Evolutionary conservation across 2,329 filamentous ascomycete species (phyloP).

Genomic region (Cladobotryum protrusum): DNA sequence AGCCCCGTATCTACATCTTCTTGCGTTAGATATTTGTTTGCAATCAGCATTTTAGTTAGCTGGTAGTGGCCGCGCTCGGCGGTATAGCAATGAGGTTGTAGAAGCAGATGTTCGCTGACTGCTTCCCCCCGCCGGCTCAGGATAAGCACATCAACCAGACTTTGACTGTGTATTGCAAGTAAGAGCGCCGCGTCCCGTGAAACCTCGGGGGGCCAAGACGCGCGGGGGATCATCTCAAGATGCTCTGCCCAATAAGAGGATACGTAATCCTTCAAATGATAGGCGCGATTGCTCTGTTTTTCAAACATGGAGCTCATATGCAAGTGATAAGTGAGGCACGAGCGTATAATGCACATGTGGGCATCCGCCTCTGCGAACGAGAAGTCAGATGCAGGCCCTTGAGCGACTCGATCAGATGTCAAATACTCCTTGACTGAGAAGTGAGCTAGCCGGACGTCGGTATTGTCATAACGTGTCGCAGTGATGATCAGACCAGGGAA

Average conservation of each 20-base stretch:
- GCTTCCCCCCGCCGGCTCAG: no score
- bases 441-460: constrained; percentile 8
- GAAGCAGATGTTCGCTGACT: no score
- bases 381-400: neutral
- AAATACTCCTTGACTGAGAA: constrained; percentile 12
- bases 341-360: constrained; percentile 1
- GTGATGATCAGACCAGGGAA: constrained; percentile 2
- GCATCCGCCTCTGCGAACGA: constrained; percentile 3
- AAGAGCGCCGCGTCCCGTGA: neutral
- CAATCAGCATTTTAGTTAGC: neutral
- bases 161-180: neutral
- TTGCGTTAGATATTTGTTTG: neutral
- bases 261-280: neutral
- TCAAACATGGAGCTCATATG: neutral
- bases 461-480: no score
- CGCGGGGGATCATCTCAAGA: constrained; percentile 1
- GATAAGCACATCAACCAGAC: neutral
- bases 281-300: neutral
- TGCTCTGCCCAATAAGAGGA: neutral
- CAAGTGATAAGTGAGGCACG: constrained; percentile 2
- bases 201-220: neutral
- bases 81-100: neutral
- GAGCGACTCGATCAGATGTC: constrained; percentile 1
- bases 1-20: neutral
- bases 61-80: neutral